Conservation (phyloP, 192 early-diverging fungal species). For the Podila epicladia region DNA sequence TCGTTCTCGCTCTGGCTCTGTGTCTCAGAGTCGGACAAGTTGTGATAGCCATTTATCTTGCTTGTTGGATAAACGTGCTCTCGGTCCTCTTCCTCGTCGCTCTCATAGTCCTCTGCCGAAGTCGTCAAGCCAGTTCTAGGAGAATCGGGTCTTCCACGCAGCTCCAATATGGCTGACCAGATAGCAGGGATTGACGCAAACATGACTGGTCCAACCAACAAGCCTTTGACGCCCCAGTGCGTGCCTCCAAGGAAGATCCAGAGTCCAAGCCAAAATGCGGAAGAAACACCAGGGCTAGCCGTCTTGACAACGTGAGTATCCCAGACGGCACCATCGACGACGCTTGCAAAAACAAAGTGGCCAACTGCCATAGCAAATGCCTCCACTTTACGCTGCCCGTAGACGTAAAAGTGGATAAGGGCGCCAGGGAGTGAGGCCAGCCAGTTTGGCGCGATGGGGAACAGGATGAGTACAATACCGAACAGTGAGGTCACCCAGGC, state of each 20-base stretch:
- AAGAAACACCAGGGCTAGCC: conserved; percentile 35
- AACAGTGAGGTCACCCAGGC: conserved; percentile 43
- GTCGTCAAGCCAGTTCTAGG: no score
- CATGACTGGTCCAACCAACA: conserved; percentile 40
- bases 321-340: conserved; percentile 46
- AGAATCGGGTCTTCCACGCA: conserved; percentile 24
- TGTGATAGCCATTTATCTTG: background rate
- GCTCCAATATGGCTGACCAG: conserved; percentile 39
- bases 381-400: conserved; percentile 31
- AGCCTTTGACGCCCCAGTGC: conserved; percentile 44
- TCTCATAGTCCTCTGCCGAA: no score
- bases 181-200: conserved; percentile 37
- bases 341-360: conserved; percentile 15
- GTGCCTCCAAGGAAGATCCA: conserved; percentile 47
- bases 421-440: conserved; percentile 35
- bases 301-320: conserved; percentile 48
- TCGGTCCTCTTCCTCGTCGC: no score
- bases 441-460: conserved; percentile 51
- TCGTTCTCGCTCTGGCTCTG: background rate
- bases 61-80: no score
- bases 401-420: conserved; percentile 42
- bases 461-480: conserved; percentile 29
- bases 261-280: conserved; percentile 46
- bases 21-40: background rate
- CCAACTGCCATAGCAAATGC: conserved; percentile 40